Conservation (phyloP, 2,329 filamentous ascomycete genomes). For the Byssochlamys sp. region DNA sequence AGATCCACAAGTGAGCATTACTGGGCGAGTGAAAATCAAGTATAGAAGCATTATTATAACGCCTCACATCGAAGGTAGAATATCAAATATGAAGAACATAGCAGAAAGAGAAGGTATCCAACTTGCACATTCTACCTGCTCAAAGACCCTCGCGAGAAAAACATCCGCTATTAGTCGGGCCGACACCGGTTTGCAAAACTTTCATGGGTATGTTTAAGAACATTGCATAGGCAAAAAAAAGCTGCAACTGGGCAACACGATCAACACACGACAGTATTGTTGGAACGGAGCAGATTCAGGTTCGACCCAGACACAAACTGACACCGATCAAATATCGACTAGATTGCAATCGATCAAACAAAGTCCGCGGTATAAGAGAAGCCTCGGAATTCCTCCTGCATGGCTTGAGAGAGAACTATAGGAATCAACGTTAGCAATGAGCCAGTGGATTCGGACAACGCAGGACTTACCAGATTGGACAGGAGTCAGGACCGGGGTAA, state of each 20-base stretch:
- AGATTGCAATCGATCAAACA: slow-evolving; percentile 44
- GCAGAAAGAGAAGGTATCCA: background rate
- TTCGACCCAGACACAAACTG: slow-evolving; percentile 1
- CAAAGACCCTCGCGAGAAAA: background rate
- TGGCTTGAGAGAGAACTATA: slow-evolving; percentile 85
- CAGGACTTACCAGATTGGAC: slow-evolving; percentile 79
- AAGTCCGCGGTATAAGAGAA: slow-evolving; percentile 97
- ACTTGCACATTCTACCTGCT: slow-evolving; percentile 13
- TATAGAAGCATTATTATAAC: background rate
- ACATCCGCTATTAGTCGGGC: slow-evolving; percentile 1
- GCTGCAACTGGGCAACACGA: slow-evolving; percentile 5
- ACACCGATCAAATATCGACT: slow-evolving; percentile 2
- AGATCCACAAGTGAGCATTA: background rate
- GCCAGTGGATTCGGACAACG: background rate
- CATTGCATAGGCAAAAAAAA: slow-evolving; percentile 11
- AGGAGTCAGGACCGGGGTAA: slow-evolving; percentile 91
- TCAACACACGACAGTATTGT: background rate
- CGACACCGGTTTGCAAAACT: slow-evolving; percentile 16
- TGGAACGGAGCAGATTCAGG: background rate
- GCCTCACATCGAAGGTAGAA: background rate
- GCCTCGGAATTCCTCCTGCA: slow-evolving; percentile 98
- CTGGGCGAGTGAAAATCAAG: background rate
- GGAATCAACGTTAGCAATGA: slow-evolving; percentile 12
- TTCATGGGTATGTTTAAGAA: slow-evolving; percentile 19
- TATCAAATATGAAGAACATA: background rate